Conservation (phyloP, 2,329 filamentous ascomycete genomes). For the Cladosporium halotolerans region DNA sequence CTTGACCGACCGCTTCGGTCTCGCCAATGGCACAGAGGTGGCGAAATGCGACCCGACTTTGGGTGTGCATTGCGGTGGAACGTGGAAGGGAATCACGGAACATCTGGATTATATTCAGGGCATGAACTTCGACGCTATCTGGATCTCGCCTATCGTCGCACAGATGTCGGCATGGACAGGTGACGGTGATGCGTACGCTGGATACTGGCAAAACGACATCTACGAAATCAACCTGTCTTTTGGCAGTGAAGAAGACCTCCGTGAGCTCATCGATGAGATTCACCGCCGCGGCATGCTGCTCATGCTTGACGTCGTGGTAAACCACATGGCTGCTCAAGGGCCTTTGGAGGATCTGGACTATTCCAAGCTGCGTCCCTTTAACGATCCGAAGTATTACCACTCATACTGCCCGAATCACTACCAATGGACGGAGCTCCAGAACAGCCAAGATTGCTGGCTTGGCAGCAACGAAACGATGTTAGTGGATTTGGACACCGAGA, state of each 20-base stretch:
- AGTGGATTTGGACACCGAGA: constrained; percentile 39
- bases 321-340: constrained; percentile 29
- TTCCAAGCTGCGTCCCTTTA: constrained; percentile 30
- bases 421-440: constrained; percentile 31
- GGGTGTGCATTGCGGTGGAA: constrained; percentile 31
- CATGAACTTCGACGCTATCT: constrained; percentile 35
- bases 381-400: constrained; percentile 38
- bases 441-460: constrained; percentile 38
- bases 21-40: constrained; percentile 41
- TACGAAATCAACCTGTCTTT: constrained; percentile 40
- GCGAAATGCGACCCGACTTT: constrained; percentile 35
- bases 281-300: constrained; percentile 39
- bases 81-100: constrained; percentile 33
- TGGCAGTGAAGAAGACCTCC: constrained; percentile 36
- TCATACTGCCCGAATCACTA: constrained; percentile 51
- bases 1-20: constrained; percentile 52
- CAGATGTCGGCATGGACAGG: constrained; percentile 23
- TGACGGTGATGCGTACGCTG: constrained; percentile 35
- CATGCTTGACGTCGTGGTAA: constrained; percentile 44
- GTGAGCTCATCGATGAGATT: constrained; percentile 34
- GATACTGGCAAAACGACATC: constrained; percentile 40
- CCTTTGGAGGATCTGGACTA: constrained; percentile 12
- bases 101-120: constrained; percentile 37
- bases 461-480: constrained; percentile 40
- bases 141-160: constrained; percentile 32